phyloP scores from a whole-genome alignment of 139 green algal species.

The Axilococcus clingmanii region DNA sequence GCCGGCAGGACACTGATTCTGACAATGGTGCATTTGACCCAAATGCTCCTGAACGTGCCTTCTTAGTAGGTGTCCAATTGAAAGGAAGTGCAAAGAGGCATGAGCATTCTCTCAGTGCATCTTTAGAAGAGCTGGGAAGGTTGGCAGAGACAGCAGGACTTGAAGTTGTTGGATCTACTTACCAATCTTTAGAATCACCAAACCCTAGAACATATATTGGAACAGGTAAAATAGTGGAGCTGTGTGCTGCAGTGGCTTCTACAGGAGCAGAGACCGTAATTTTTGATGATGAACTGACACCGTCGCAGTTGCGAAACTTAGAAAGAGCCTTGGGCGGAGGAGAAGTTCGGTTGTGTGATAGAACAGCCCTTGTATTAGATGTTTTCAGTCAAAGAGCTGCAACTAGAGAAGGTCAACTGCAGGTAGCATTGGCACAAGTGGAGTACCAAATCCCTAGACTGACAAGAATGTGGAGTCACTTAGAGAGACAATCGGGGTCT shows the following conservation, averaged over 20 bases:
- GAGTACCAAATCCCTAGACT: constrained; percentile 96
- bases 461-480: constrained; percentile 93
- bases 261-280: constrained; percentile 72
- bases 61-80: constrained; percentile 45
- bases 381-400: constrained; percentile 92
- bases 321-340: constrained; percentile 46
- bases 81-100: no score
- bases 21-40: no score
- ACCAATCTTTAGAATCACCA: constrained; percentile 65
- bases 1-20: no score
- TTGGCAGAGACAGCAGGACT: constrained; percentile 86
- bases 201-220: constrained; percentile 86
- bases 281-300: constrained; percentile 91
- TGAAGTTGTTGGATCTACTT: constrained; percentile 70
- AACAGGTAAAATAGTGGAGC: constrained; percentile 70
- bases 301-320: constrained; percentile 74
- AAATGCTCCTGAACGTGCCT: constrained; percentile 61
- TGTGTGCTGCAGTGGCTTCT: constrained; percentile 31
- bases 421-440: constrained; percentile 86
- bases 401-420: constrained; percentile 88
- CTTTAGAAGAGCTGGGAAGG: constrained; percentile 77
- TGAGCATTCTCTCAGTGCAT: no score
- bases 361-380: constrained; percentile 95
- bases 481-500: constrained; percentile 83
- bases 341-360: constrained; percentile 73